Conservation (phyloP, 306 rosid species). For the Vigna trinervia region DNA sequence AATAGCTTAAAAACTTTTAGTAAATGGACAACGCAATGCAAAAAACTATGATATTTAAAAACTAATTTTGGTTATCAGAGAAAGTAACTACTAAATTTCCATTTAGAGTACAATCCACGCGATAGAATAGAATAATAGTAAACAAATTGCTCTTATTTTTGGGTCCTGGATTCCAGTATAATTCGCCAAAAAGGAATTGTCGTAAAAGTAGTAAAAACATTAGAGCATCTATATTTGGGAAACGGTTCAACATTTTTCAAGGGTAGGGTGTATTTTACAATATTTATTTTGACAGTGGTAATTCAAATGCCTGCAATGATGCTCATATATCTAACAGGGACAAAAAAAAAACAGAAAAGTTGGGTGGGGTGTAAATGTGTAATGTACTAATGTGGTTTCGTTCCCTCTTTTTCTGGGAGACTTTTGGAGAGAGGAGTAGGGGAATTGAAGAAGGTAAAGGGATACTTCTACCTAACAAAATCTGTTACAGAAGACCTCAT, state of each 20-base stretch:
- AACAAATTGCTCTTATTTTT: not conserved
- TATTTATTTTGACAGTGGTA: not conserved
- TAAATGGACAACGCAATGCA: too few species aligned
- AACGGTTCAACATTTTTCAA: not conserved
- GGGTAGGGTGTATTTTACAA: not conserved
- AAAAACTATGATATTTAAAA: too few species aligned
- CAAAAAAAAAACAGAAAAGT: not conserved
- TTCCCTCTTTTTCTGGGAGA: not conserved
- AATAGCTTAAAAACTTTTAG: too few species aligned
- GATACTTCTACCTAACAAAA: not conserved
- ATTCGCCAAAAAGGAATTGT: not conserved
- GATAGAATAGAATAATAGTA: not conserved
- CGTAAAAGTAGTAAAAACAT: not conserved
- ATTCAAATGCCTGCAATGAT: not conserved
- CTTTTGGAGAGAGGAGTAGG: not conserved
- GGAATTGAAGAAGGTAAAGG: not conserved
- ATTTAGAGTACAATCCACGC: not conserved
- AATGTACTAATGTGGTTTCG: not conserved
- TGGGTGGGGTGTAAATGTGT: not conserved
- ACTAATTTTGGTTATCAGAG: not conserved
- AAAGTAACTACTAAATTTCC: not conserved
- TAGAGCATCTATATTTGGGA: not conserved
- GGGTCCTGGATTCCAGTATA: not conserved
- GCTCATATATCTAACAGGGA: not conserved
- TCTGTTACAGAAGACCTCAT: conserved; percentile 35